Conservation (phyloP, 2,329 filamentous ascomycete species). For the Coniochaeta prunicola region DNA sequence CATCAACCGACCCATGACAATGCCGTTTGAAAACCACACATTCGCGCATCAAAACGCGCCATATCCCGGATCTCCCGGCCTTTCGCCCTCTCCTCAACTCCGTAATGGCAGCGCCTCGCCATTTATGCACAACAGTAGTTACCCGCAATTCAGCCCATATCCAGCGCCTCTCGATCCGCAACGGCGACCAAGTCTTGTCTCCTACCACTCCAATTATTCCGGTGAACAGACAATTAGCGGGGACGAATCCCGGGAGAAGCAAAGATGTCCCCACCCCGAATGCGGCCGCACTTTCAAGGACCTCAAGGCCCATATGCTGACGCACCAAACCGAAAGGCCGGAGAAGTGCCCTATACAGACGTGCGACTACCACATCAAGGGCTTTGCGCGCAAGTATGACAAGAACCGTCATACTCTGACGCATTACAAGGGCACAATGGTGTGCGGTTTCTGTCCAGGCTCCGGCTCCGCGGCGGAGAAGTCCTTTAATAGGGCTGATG, state of each 20-base stretch:
- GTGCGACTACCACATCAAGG: constrained; percentile 88
- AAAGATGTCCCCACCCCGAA: constrained; percentile 72
- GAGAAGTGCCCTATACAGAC: constrained; percentile 91
- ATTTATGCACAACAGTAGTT: constrained; percentile 44
- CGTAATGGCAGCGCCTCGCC: constrained; percentile 59
- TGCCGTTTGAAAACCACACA: constrained; percentile 40
- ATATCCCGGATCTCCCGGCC: constrained; percentile 57
- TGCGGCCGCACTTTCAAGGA: constrained; percentile 87
- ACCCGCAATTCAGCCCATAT: constrained; percentile 47
- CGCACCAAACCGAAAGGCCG: constrained; percentile 81
- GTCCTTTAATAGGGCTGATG: constrained; percentile 90
- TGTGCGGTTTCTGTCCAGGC: constrained; percentile 88
- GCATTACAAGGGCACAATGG: constrained; percentile 96
- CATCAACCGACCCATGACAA: constrained; percentile 35
- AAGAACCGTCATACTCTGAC: constrained; percentile 92
- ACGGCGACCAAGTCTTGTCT: constrained; percentile 62
- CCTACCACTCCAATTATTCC: constrained; percentile 58
- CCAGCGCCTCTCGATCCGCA: constrained; percentile 38
- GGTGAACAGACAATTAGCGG: constrained; percentile 54
- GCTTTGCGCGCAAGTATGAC: constrained; percentile 92
- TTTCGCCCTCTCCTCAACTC: constrained; percentile 46
- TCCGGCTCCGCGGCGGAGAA: constrained; percentile 86
- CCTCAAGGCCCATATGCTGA: constrained; percentile 89
- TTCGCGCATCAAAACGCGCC: constrained; percentile 36
- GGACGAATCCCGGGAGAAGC: constrained; percentile 59